Conservation (phyloP, 495 filamentous ascomycete species). For the Lentithecium fluviatile region DNA sequence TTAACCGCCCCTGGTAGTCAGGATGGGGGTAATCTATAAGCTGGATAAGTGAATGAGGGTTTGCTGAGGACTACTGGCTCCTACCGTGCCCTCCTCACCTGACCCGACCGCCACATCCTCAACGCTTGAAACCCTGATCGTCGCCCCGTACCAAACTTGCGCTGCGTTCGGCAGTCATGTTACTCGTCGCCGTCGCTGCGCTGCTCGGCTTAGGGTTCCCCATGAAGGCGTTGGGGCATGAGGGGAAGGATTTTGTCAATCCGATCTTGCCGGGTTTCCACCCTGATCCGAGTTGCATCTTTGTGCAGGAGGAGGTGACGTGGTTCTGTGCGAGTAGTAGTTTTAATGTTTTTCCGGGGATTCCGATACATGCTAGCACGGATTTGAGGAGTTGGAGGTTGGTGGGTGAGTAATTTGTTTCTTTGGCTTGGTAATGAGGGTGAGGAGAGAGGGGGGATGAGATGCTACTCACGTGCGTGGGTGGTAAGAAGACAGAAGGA, state of each 20-base stretch:
- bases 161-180: not conserved
- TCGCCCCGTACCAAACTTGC: no score
- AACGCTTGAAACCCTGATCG: no score
- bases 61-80: no score
- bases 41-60: no score
- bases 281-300: conserved; percentile 57
- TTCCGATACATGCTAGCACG: conserved; percentile 54
- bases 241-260: conserved; percentile 40
- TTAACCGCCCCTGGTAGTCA: no score
- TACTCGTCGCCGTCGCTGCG: not conserved
- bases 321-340: conserved; percentile 56
- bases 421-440: not conserved
- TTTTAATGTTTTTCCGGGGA: conserved; percentile 56
- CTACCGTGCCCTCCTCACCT: no score
- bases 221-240: not conserved
- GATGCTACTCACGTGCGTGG: no score
- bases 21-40: no score
- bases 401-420: conserved; percentile 37
- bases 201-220: not conserved
- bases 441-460: no score
- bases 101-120: no score
- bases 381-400: conserved; percentile 56
- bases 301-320: conserved; percentile 50
- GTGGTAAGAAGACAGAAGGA: no score
- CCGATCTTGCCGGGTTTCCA: conserved; percentile 57